Percentiles rank a stretch among this genome's conserved stretches.
Conservation (phyloP, 139 green algal genomes). For the Yamagishiella unicocca region DNA sequence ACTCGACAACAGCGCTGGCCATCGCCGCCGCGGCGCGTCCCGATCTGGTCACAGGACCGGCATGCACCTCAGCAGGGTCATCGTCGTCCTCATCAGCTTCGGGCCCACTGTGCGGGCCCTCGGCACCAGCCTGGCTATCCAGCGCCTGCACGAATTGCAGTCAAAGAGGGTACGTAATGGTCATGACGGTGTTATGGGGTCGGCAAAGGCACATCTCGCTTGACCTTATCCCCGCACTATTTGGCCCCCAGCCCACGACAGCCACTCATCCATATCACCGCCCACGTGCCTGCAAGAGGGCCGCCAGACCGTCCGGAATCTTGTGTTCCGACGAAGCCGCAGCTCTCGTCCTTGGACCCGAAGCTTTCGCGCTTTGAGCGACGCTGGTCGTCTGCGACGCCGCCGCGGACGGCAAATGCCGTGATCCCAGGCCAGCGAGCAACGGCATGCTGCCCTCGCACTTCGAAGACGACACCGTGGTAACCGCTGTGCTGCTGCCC, state of each 20-base stretch:
- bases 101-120: too few relatives aligned
- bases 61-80: neutral
- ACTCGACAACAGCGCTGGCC: neutral
- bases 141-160: conserved; percentile 10
- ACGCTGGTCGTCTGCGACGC: neutral
- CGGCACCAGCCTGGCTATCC: conserved; percentile 18
- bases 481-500: neutral
- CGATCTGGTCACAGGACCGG: neutral
- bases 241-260: neutral
- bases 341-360: neutral
- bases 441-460: neutral
- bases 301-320: conserved; percentile 38
- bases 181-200: neutral
- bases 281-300: conserved; percentile 10
- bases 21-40: neutral
- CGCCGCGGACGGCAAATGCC: neutral
- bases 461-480: neutral
- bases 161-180: neutral
- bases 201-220: neutral
- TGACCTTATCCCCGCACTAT: neutral
- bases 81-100: neutral
- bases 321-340: neutral
- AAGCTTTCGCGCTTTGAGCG: neutral
- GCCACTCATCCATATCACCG: neutral
- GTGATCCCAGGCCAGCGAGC: neutral